Base-by-base conservation (phyloP, 805 yeast species). In the Candida andamanensis region DNA sequence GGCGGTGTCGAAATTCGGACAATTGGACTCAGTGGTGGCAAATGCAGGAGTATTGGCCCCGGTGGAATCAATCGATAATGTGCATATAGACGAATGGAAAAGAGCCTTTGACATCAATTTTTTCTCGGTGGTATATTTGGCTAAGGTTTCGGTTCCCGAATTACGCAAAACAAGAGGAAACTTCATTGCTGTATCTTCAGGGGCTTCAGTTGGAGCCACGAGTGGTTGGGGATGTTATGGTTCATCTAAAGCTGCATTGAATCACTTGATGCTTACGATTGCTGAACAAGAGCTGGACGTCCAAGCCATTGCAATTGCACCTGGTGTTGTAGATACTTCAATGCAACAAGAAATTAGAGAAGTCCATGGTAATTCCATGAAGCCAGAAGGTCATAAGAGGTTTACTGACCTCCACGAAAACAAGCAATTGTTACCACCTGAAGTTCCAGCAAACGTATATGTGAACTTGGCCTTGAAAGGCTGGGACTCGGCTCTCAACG, bases 191-290 rank as follows among this genome's bases (percentile, higher is more conserved):
- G 95, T 89, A 0, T 83, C 94, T 13, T 85, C 95, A 2, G 97
- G 96, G 5, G 97, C 97, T 1, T 72, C 94, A 13, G 68, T 71
- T 1, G 72, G 67, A 32, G 61, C 78, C 13, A 66, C 56, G 39
- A 50, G 67, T 40, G 92, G 86, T 1, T 90, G 97, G 97, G 81
- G 82, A 12, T 94, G 95, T 4, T 90, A 90, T 48, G 95, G 96
- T 1, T 63, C 89, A 4, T 79, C 95, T 5, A 90, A 90, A 55
- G 96, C 97, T 0, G 95, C 97, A 0, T 52, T 90, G 30, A 87
- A 90, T 54, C 87, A 80, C 46, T 70, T 86, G 32, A 78, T 85
- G 5, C 50, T 60, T 28, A 75, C 84, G 10, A 53, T 90, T 11
- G 80, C 85, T 1, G 63, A 60, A 5, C 96, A 87, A 47, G 87